Conservation (phyloP, 2,329 filamentous ascomycete genomes). For the Helicocarpus griseus region DNA sequence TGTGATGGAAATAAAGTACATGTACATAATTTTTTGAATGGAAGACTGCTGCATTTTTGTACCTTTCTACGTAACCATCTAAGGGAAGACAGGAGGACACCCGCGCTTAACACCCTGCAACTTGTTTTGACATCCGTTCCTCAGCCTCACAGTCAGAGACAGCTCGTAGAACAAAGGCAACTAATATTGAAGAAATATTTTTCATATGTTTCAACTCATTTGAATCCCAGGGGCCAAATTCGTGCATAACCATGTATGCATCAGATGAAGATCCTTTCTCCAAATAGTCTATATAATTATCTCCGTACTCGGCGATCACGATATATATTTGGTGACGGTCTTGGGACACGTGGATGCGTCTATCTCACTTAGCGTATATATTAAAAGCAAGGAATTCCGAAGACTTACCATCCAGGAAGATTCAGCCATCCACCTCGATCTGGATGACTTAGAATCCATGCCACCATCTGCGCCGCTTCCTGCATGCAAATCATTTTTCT, state of each 20-base stretch:
- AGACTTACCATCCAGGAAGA: neutral
- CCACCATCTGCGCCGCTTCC: slow-evolving; percentile 12
- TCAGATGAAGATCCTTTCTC: neutral
- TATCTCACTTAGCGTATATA: neutral
- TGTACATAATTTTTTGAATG: too few species aligned
- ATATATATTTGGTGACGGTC: slow-evolving; percentile 4
- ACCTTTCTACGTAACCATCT: too few species aligned
- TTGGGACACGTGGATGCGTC: slow-evolving; percentile 5
- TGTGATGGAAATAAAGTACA: too few species aligned
- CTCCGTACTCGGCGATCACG: neutral
- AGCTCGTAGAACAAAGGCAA: slow-evolving; percentile 4
- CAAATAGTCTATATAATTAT: slow-evolving; percentile 4
- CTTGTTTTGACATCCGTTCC: neutral
- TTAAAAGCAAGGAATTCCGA: neutral
- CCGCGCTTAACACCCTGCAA: neutral
- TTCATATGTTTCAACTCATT: neutral
- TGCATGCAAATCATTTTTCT: slow-evolving; percentile 11
- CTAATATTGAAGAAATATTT: slow-evolving; percentile 4
- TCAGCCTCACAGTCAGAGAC: slow-evolving; percentile 2
- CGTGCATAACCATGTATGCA: slow-evolving; percentile 4
- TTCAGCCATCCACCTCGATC: neutral
- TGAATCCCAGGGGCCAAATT: slow-evolving; percentile 5
- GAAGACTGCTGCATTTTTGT: too few species aligned
- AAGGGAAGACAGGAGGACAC: neutral
- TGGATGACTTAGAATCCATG: slow-evolving; percentile 9